Evolutionary conservation across 805 yeast genomes (phyloP).

Genomic region (Maudiozyma serrabonitensis): DNA sequence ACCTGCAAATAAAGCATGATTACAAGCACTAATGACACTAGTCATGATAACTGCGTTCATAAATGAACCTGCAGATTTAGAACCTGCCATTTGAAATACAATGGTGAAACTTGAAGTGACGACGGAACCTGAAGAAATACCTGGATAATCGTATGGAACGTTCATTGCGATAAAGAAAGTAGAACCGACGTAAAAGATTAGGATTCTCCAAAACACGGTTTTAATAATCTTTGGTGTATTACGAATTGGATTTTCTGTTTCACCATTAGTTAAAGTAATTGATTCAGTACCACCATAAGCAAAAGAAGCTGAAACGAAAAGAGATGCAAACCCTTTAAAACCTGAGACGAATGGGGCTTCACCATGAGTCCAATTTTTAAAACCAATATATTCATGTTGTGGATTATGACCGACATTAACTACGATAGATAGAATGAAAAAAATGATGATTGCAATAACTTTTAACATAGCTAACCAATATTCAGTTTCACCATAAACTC

Average conservation of each 20-base stretch:
- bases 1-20: conserved; percentile 44
- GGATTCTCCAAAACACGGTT: conserved; percentile 49
- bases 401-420: conserved; percentile 52
- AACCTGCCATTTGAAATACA: conserved; percentile 44
- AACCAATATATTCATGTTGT: conserved; percentile 45
- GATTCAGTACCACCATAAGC: conserved; percentile 43
- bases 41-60: conserved; percentile 49
- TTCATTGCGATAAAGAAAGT: conserved; percentile 51
- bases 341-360: conserved; percentile 47
- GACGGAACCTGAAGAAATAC: conserved; percentile 25
- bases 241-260: conserved; percentile 46
- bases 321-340: conserved; percentile 41
- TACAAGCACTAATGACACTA: conserved; percentile 46
- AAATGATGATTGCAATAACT: conserved; percentile 45
- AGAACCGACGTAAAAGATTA: conserved; percentile 45
- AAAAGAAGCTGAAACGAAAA: conserved; percentile 44
- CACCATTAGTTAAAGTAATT: conserved; percentile 45
- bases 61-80: conserved; percentile 38
- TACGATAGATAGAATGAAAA: conserved; percentile 46
- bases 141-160: conserved; percentile 49
- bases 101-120: conserved; percentile 38
- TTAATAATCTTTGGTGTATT: conserved; percentile 51
- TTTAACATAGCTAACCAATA: conserved; percentile 50
- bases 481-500: conserved; percentile 54
- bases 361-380: conserved; percentile 43